Conservation (phyloP, 2,329 filamentous ascomycete species). For the Monosporascus sp. region DNA sequence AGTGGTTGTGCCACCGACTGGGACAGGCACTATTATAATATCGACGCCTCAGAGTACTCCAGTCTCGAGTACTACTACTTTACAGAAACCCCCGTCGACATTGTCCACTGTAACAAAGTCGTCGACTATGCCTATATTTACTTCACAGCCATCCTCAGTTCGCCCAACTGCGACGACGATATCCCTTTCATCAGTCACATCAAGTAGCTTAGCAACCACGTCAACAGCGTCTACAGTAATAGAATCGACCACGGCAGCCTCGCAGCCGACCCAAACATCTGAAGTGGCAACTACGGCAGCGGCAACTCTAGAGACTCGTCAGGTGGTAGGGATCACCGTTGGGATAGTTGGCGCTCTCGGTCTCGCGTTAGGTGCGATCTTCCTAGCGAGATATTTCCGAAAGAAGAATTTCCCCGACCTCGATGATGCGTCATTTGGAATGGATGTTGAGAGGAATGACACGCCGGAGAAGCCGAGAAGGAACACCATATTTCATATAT, state of each 20-base stretch:
- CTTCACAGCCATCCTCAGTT: constrained; percentile 9
- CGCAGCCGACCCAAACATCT: constrained; percentile 5
- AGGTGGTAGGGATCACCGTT: constrained; percentile 54
- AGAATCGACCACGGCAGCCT: constrained; percentile 2
- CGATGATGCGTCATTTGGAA: constrained; percentile 32
- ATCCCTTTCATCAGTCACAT: constrained; percentile 5
- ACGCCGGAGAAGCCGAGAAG: constrained; percentile 15
- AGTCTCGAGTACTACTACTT: constrained; percentile 5
- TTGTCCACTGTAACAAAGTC: constrained; percentile 10
- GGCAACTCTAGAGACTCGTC: constrained; percentile 31
- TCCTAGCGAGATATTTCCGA: constrained; percentile 39
- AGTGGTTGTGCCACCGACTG: constrained; percentile 36
- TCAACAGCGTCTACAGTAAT: not conserved
- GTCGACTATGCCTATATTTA: constrained; percentile 5
- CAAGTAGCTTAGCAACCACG: constrained; percentile 5
- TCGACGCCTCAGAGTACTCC: constrained; percentile 6
- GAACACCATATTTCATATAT: constrained; percentile 34
- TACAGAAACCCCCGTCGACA: constrained; percentile 1
- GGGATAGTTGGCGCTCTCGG: constrained; percentile 46
- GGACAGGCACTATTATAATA: constrained; percentile 11
- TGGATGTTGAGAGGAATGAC: constrained; percentile 32
- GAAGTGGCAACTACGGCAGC: constrained; percentile 8
- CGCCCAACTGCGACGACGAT: constrained; percentile 4
- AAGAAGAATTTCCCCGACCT: constrained; percentile 32
- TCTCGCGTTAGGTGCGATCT: constrained; percentile 42